Evolutionary conservation across 257 asterid genomes (phyloP), one percentile per base, ranked within the genome.

Genomic region (Haberlea rhodopensis): DNA sequence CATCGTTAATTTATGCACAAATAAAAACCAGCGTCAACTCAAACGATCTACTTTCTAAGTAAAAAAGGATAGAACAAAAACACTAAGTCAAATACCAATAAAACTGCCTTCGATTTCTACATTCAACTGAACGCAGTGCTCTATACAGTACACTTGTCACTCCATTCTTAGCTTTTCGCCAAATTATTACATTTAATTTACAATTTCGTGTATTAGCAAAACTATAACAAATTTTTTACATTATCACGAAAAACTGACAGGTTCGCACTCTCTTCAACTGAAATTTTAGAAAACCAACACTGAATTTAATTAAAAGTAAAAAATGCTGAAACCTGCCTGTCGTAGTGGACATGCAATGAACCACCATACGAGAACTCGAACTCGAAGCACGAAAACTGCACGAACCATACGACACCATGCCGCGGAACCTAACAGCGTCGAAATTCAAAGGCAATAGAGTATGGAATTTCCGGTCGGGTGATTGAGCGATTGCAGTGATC

Each of bases 321-420:
- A 25, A 6, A 29, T 8, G 62, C n/a, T 1, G 48, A 37, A 54
- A 67, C 86, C 79, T 76, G 78, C 96, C 95, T 58, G 81, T 55
- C 21, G 68, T 28, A 60, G 91, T 21, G 66, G 88, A 77, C 88
- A 78, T 74, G 86, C 98, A 88, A 22, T 73, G 89, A 68, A 91
- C 79, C 13, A 80, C 73, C 79, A 72, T 62, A 56, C 82, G 85
- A 65, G 84, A 71, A 15, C 54, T 65, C 32, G 80, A 60, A 68
- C 71, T 70, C 49, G 67, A 54, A 62, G 73, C 60, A n/a, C 83
- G 84, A 34, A 73, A 68, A 53, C 29, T 74, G 54, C 27, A 83
- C 58, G 78, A 75, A 66, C 27, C 75, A 61, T 67, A 73, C 71
- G 76, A 66, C 69, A 34, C 49, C 67, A 59, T 31, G 59, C 22